Conservation (phyloP, 1,139 yeast genomes). For the Magnusiomyces suaveolens region DNA sequence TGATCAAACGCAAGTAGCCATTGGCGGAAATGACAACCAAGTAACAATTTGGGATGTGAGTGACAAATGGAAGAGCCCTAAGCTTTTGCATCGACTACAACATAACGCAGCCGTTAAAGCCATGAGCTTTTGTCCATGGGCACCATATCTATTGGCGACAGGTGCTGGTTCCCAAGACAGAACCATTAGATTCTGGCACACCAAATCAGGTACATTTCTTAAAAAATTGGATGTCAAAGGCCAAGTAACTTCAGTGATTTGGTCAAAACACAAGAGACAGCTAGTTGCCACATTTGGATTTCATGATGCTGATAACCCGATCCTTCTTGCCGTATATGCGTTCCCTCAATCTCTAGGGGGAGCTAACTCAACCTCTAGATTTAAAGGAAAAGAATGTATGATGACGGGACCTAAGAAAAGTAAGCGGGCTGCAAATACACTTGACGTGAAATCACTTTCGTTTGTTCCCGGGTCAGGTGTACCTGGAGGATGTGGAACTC, state of each 20-base stretch:
- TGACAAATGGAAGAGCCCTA: constrained; percentile 34
- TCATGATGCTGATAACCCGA: constrained; percentile 41
- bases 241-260: constrained; percentile 59
- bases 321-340: constrained; percentile 42
- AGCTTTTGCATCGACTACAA: constrained; percentile 38
- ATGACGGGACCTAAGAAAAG: neutral
- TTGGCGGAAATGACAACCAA: constrained; percentile 67
- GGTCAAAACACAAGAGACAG: constrained; percentile 53
- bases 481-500: neutral
- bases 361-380: neutral
- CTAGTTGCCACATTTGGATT: constrained; percentile 66
- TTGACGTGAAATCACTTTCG: neutral
- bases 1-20: constrained; percentile 44
- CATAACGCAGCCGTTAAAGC: constrained; percentile 81
- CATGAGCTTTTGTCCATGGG: constrained; percentile 72
- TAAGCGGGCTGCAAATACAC: neutral
- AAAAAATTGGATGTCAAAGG: constrained; percentile 44
- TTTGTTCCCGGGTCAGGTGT: neutral
- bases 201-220: constrained; percentile 55
- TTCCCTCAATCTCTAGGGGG: constrained; percentile 43
- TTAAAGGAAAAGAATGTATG: neutral
- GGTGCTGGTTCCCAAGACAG: constrained; percentile 79
- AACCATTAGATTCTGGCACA: constrained; percentile 62
- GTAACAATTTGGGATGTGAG: constrained; percentile 59
- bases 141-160: constrained; percentile 59